Percentiles rank a stretch among this genome's conserved stretches.
phyloP scores from a whole-genome alignment of 495 filamentous ascomycete species.

The Astrothelium macrocarpum region DNA sequence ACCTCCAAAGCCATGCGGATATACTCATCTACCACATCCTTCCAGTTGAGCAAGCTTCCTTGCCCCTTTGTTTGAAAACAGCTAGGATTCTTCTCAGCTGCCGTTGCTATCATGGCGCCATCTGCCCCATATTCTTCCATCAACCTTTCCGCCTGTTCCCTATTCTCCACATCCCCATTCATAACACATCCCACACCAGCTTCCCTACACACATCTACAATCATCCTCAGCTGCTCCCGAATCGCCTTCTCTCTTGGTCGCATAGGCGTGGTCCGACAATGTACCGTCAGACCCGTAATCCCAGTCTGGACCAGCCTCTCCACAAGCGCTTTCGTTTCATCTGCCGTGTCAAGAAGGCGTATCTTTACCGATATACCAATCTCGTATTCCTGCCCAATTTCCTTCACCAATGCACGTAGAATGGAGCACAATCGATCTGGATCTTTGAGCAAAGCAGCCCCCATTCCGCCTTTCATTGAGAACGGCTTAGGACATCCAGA shows the following conservation, averaged over 20 bases:
- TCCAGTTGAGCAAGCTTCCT: slow-evolving; percentile 60
- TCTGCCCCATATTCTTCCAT: slow-evolving; percentile 71
- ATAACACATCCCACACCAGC: slow-evolving; percentile 82
- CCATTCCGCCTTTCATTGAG: slow-evolving; percentile 85
- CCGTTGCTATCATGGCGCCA: slow-evolving; percentile 92
- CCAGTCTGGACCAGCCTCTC: slow-evolving; percentile 67
- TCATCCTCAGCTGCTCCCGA: slow-evolving; percentile 72
- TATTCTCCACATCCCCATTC: slow-evolving; percentile 79
- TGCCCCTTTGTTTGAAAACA: slow-evolving; percentile 60
- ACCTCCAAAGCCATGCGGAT: slow-evolving; percentile 58
- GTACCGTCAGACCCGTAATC: slow-evolving; percentile 83
- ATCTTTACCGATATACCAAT: slow-evolving; percentile 97
- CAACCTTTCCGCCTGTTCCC: slow-evolving; percentile 56
- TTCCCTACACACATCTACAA: slow-evolving; percentile 64
- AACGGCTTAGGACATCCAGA: slow-evolving; percentile 97
- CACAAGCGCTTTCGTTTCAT: slow-evolving; percentile 64
- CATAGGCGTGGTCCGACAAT: slow-evolving; percentile 95
- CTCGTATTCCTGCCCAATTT: slow-evolving; percentile 63
- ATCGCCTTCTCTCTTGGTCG: slow-evolving; percentile 80
- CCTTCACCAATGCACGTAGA: slow-evolving; percentile 64
- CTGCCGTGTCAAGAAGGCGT: slow-evolving; percentile 66
- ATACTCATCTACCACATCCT: slow-evolving; percentile 64
- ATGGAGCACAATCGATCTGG: slow-evolving; percentile 78
- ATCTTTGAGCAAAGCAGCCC: slow-evolving; percentile 72
- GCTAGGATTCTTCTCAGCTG: slow-evolving; percentile 80